These are phyloP conservation scores for Trichophyton schoenleinii DNA, from an alignment of 2,329 filamentous ascomycete species.

Conservation along the genomic window DNA sequence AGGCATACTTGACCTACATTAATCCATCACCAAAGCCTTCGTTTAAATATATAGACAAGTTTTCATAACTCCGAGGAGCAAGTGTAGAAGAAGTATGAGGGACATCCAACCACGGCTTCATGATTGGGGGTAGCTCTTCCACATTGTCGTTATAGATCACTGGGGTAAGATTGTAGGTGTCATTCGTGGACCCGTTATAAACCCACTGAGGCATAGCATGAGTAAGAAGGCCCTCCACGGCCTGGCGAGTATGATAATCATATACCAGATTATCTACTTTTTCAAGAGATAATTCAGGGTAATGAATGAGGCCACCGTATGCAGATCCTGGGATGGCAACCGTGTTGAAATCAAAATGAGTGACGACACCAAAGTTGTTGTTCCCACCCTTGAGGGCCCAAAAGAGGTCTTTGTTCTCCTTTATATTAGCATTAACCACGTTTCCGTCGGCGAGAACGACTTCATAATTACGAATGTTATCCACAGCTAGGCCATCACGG, in stretches of 20 bases:
- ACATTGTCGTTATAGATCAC: constrained; percentile 5
- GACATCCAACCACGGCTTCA: constrained; percentile 5
- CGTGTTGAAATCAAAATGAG: constrained; percentile 33
- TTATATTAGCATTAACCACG: constrained; percentile 24
- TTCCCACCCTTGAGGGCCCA: constrained; percentile 39
- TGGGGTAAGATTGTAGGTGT: neutral
- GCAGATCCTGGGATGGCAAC: neutral
- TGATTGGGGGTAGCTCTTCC: constrained; percentile 1
- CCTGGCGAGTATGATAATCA: constrained; percentile 6
- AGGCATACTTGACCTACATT: constrained; percentile 2
- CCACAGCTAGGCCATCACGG: constrained; percentile 25
- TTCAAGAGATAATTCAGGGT: constrained; percentile 3
- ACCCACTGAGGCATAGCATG: constrained; percentile 7
- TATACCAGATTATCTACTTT: constrained; percentile 3
- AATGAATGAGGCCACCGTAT: constrained; percentile 5
- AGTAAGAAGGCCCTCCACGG: constrained; percentile 3
- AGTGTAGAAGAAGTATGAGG: constrained; percentile 1
- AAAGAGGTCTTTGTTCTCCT: constrained; percentile 35
- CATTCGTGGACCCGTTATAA: constrained; percentile 2
- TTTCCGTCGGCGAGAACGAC: constrained; percentile 31
- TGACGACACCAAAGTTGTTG: constrained; percentile 31
- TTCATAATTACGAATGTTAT: constrained; percentile 26
- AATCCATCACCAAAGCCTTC: constrained; percentile 1
- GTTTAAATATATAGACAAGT: constrained; percentile 5
- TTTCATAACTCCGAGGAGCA: neutral